Evolutionary conservation across 1,284 basidiomycete genomes (phyloP), one percentile per base, ranked within the genome.

Genomic region (Microbotryum scabiosae): DNA sequence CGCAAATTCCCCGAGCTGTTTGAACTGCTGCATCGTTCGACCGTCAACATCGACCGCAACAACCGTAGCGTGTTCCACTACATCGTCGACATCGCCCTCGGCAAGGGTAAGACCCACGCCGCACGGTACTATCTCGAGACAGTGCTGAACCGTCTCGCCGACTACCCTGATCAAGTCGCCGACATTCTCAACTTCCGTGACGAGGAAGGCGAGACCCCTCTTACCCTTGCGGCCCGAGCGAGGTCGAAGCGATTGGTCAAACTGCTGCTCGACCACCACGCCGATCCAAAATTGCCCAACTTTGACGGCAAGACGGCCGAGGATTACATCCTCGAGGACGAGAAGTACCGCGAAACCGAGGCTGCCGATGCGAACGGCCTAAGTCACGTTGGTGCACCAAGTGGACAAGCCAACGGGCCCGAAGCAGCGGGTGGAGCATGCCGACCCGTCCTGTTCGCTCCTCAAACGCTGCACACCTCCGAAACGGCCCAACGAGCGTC

Each of bases 111-210:
- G 79, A 89, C 91, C 0, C 94, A 98, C 69, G 96, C 96, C 4
- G 90, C 94, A 3, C 84, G 94, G 25, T 99, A 98, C 78, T 98
- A 99, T 77, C 91, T 98, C 88, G 96, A 99, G 77, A 96, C 91
- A 3, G 87, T 98, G 59, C 81, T 98, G 59, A 82, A 80, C 51
- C 84, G 93, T 49, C 81, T 99, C 21, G 81, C 88, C n/a, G 92
- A 97, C 73, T 99, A 91, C 76, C 93, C 94, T 3, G 88, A 89
- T 70, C 96, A 99, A 76, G 79, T 99, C 20, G 90, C 92, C 44
- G 96, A 99, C 73, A 92, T 99, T 54, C 90, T 99, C 77, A 99
- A 99, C 74, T 98, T 98, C 76, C 96, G 96, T 75, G 96, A 98
- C 74, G 92, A 97, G 73, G 96, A 99, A 70, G 94, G 94, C 41